Base-by-base conservation (phyloP, 106 monocot genomes). In the Ottelia alismoides region DNA sequence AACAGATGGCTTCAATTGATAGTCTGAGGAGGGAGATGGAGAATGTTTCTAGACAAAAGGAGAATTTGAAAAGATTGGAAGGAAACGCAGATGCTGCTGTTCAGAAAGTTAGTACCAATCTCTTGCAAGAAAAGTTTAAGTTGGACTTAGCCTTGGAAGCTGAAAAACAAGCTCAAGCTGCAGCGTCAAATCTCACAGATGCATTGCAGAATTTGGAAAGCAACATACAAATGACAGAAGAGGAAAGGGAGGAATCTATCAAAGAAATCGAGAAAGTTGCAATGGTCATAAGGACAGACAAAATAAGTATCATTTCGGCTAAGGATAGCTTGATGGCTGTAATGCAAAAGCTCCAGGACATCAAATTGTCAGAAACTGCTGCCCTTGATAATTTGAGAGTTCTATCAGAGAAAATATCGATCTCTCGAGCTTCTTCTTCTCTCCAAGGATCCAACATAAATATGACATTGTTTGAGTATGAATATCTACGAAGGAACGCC, bases 1-100 rank as follows among this genome's bases (percentile, higher is more conserved):
- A 62, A 58, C 66, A 61, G 62, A 84, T 88, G 94, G 18, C 62
- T 21, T 70, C 80, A 0, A 84, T 88, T 84, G 88, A 94, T 61
- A 49, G 58, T 22, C 57, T 69, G 6, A 70, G 94, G 25, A 44
- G 52, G 2, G 84, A 88, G 71, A 46, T 81, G 30, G 43, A 40
- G 14, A 30, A 55, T 0, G 27, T 78, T 12, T 20, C 53, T 16
- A 60, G 49, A 16, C 84, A 84, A 22, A 68, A 30, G 0, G 30
- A 49, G 9, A 44, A 22, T 30, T 30, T 84, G 49, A 68, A 71
- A 64, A 65, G 54, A 49, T 20, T 62, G 14, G 84, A 78, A 56
- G 71, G 69, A 64, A 74, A 76, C 48, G 57, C 70, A 22, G 81
- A 94, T 31, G 64, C 52, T 1, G 63, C 23, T n/a, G 50, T 84